phyloP scores from a whole-genome alignment of 306 rosid species.

The Malus sylvestris region DNA sequence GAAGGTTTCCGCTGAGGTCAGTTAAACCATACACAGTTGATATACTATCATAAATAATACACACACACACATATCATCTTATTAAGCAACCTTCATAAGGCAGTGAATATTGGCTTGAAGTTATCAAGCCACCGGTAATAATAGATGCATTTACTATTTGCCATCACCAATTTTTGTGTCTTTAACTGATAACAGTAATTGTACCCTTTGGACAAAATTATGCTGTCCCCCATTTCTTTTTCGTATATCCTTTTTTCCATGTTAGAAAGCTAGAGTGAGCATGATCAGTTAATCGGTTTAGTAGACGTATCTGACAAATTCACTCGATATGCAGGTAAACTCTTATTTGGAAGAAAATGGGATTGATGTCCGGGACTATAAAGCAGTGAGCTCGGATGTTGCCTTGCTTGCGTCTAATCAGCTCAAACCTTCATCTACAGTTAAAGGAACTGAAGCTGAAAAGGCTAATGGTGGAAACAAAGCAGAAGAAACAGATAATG shows the following conservation, averaged over 20 bases:
- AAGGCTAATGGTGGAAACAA: slow-evolving; percentile 32
- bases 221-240: background rate
- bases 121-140: background rate
- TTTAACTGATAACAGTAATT: background rate
- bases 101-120: background rate
- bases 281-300: background rate
- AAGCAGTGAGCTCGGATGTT: slow-evolving; percentile 57
- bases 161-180: background rate
- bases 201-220: background rate
- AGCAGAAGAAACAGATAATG: slow-evolving; percentile 33
- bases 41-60: background rate
- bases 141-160: background rate
- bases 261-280: background rate
- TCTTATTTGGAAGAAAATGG: slow-evolving; percentile 57
- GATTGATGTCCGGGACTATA: slow-evolving; percentile 74
- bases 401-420: slow-evolving; percentile 55
- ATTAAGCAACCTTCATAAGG: background rate
- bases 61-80: background rate
- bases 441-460: slow-evolving; percentile 23
- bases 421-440: slow-evolving; percentile 33
- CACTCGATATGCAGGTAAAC: slow-evolving; percentile 50
- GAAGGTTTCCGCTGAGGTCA: slow-evolving; percentile 82
- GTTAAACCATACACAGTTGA: slow-evolving; percentile 21
- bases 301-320: background rate
- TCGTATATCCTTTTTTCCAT: background rate